Evolutionary conservation across 2,329 filamentous ascomycete genomes (phyloP).

Genomic region (Fusarium dlaminii): DNA sequence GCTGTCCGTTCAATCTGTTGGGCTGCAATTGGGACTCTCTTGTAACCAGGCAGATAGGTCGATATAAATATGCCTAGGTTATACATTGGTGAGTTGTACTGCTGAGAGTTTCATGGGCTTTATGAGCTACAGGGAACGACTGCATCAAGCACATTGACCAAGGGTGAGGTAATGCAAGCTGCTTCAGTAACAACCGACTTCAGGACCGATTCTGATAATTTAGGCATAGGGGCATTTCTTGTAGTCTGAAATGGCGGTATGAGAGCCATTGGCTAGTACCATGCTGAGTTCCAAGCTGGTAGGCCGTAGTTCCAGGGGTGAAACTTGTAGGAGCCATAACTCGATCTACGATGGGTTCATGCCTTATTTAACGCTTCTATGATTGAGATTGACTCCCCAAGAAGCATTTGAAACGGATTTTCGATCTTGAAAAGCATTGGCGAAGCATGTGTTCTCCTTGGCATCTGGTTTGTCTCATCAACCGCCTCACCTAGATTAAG

Average conservation of each 20-base stretch:
- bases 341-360: neutral
- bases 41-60: too few species aligned
- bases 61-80: accelerated
- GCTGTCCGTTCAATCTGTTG: accelerated
- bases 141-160: neutral
- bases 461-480: neutral
- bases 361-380: neutral
- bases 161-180: neutral
- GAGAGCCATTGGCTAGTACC: accelerated
- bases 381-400: accelerated
- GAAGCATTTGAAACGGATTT: neutral
- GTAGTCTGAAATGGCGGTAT: accelerated
- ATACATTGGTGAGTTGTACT: too few species aligned
- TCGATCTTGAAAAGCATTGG: neutral
- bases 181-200: neutral
- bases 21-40: too few species aligned
- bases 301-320: neutral
- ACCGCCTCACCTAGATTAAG: neutral
- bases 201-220: too few species aligned
- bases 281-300: too few species aligned
- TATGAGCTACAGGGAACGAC: neutral
- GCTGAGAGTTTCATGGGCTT: too few species aligned
- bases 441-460: accelerated
- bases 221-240: neutral
- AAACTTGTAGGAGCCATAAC: neutral